These are phyloP conservation scores for Kluyveromyces siamensis DNA, from an alignment of 805 yeast genomes.

Conservation along the genomic window DNA sequence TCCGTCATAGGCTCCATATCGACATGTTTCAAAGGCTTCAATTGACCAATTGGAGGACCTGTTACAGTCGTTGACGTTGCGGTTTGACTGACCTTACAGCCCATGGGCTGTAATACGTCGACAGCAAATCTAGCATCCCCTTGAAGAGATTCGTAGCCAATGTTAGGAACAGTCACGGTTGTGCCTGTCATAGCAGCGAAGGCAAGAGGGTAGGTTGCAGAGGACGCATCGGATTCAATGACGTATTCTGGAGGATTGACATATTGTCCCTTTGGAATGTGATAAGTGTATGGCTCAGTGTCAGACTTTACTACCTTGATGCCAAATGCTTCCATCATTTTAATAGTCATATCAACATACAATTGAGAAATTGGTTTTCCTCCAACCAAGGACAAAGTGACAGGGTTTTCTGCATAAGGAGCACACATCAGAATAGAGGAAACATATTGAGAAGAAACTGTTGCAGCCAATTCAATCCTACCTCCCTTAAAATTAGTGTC, in stretches of 20 bases:
- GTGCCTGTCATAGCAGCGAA: conserved; percentile 95
- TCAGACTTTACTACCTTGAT: conserved; percentile 59
- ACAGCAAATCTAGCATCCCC: conserved; percentile 96
- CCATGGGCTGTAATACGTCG: conserved; percentile 91
- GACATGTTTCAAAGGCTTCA: conserved; percentile 62
- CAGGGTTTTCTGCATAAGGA: conserved; percentile 86
- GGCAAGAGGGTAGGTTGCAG: conserved; percentile 96
- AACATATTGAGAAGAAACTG: conserved; percentile 94
- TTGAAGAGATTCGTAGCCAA: conserved; percentile 84
- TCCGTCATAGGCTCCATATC: conserved; percentile 99
- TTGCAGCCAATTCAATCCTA: conserved; percentile 85
- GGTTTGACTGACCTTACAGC: conserved; percentile 79
- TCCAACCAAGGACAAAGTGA: conserved; percentile 80
- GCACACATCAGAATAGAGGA: conserved; percentile 96
- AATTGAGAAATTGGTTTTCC: conserved; percentile 95
- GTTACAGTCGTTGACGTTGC: conserved; percentile 82
- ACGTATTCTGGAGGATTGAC: conserved; percentile 76
- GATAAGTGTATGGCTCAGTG: conserved; percentile 75
- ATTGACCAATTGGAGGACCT: conserved; percentile 67
- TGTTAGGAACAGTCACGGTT: conserved; percentile 86
- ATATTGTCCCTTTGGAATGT: conserved; percentile 79
- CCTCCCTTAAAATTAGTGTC: conserved; percentile 80
- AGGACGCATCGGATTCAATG: conserved; percentile 93
- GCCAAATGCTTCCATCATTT: conserved; percentile 91
- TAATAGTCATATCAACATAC: conserved; percentile 94